A percentile compares a stretch with the other conserved stretches of the same genome.
These are phyloP conservation scores for Venturia nashicola DNA, from an alignment of 2,329 filamentous ascomycete genomes.

Conservation along the genomic window DNA sequence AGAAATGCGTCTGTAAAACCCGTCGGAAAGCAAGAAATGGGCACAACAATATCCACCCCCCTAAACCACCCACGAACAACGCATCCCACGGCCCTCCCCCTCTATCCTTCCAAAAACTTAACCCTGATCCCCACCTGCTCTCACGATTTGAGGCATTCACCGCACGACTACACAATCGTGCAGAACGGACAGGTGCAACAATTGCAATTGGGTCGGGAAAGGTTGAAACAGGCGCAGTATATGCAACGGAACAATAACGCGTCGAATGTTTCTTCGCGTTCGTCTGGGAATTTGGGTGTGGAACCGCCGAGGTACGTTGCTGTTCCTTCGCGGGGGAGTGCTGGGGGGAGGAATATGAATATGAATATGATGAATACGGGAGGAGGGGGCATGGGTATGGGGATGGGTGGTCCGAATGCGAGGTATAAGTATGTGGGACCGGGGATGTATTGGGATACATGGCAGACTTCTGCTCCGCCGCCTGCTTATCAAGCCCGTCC, in stretches of 20 bases:
- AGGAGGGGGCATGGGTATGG: not conserved
- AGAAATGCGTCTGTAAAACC: too few species aligned
- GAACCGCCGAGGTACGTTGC: not conserved
- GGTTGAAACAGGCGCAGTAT: too few species aligned
- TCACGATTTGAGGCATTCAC: not conserved
- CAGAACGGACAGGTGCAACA: too few species aligned
- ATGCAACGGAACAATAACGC: not conserved
- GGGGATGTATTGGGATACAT: constrained; percentile 1
- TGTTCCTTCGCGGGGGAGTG: not conserved
- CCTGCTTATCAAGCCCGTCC: not conserved
- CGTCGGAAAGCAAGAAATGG: not conserved
- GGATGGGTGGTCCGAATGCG: not conserved
- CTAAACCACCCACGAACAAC: not conserved
- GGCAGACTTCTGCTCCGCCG: not conserved
- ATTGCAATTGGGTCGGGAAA: too few species aligned
- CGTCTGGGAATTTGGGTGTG: too few species aligned
- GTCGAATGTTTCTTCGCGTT: too few species aligned
- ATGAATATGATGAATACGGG: not conserved
- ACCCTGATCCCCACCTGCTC: not conserved
- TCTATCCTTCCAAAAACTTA: not conserved
- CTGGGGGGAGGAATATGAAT: not conserved
- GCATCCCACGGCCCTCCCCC: not conserved
- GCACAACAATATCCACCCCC: not conserved
- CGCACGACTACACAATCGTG: not conserved
- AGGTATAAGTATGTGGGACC: not conserved